phyloP scores from a whole-genome alignment of 495 filamentous ascomycete species.

The Aspergillus steynii region DNA sequence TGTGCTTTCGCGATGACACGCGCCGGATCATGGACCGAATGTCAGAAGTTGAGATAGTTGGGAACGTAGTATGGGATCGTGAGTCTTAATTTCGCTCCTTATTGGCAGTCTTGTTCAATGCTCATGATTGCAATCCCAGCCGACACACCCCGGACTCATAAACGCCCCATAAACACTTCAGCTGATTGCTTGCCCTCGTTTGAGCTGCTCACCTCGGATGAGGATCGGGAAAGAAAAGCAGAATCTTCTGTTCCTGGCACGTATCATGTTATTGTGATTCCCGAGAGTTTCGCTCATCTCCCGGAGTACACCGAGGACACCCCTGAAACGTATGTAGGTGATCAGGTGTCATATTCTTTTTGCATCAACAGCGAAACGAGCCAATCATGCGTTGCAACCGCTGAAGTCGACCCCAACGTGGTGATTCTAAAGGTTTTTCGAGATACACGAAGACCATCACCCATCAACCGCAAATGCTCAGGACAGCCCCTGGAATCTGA shows the following conservation, averaged over 20 bases:
- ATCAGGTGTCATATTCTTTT: conserved; percentile 14
- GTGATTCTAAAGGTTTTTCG: conserved; percentile 52
- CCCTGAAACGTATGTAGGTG: conserved; percentile 16
- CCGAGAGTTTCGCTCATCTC: conserved; percentile 53
- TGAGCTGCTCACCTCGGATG: conserved; percentile 55
- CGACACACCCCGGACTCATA: background rate
- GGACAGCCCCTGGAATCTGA: conserved; percentile 39
- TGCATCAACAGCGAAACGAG: conserved; percentile 19
- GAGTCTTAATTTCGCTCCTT: conserved; percentile 21
- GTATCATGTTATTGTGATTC: conserved; percentile 57
- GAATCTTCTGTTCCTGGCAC: conserved; percentile 53
- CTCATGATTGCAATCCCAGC: conserved; percentile 2
- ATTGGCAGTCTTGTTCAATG: background rate
- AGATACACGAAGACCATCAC: conserved; percentile 40
- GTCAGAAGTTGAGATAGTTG: conserved; percentile 49
- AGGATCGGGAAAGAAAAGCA: conserved; percentile 61
- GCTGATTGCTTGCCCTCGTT: conserved; percentile 55
- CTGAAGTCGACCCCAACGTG: conserved; percentile 41
- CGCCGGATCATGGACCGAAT: conserved; percentile 56
- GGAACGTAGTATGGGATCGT: conserved; percentile 58
- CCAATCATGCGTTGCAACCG: conserved; percentile 24
- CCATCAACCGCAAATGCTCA: conserved; percentile 27
- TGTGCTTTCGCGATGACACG: conserved; percentile 59
- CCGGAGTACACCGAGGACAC: conserved; percentile 51
- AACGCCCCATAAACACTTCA: background rate